Conservation (phyloP, 139 green algal species). For the Closterium sp. region DNA sequence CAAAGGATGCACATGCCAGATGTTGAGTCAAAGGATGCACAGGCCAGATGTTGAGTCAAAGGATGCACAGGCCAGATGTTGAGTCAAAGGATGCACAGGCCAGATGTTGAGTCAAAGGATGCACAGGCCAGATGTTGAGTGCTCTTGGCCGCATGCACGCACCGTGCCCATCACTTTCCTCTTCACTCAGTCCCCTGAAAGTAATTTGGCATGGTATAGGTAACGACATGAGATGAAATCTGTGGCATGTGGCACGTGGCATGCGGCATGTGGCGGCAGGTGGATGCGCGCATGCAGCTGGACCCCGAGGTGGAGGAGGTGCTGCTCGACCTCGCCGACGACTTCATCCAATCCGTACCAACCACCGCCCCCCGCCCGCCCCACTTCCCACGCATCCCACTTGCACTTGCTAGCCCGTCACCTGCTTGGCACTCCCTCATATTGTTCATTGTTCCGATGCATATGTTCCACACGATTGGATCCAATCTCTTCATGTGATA, state of each 20-base stretch:
- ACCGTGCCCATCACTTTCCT: too few relatives aligned
- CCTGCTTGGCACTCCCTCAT: background rate
- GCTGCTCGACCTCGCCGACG: conserved; percentile 51
- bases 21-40: background rate
- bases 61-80: background rate
- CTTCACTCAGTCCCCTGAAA: too few relatives aligned
- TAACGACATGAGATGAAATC: background rate
- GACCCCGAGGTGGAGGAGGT: conserved; percentile 50
- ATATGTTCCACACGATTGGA: too few relatives aligned
- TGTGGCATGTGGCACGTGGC: background rate
- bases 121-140: too few relatives aligned
- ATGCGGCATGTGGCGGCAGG: conserved; percentile 8
- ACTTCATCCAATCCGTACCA: conserved; percentile 51
- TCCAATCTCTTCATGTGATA: background rate
- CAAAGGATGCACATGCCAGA: too few relatives aligned
- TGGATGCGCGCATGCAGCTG: conserved; percentile 40
- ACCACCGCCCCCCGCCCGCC: too few relatives aligned
- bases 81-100: background rate
- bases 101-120: background rate
- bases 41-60: background rate
- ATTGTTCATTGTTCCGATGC: too few relatives aligned
- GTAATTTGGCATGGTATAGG: too few relatives aligned
- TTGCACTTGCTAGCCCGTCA: background rate
- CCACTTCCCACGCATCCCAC: too few relatives aligned
- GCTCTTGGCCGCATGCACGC: too few relatives aligned